Evolutionary conservation across 345 rosid species (phyloP).

Genomic region (Hibiscus syriacus): DNA sequence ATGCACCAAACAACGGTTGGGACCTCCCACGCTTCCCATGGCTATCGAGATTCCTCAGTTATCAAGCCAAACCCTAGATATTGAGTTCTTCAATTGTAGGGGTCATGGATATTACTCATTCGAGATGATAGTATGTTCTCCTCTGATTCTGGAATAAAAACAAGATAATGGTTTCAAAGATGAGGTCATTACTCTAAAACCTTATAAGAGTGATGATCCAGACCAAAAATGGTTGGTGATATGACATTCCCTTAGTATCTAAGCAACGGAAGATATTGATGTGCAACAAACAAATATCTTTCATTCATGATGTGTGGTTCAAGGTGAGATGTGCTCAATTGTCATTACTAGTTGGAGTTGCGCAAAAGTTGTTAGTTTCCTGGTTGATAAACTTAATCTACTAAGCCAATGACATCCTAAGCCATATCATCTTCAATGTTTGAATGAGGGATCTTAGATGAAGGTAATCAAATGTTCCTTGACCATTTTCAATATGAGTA

Average conservation of each 20-base stretch:
- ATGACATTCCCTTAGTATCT: background rate
- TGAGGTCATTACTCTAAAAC: too few relatives aligned
- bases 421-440: background rate
- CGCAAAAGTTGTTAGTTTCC: too few relatives aligned
- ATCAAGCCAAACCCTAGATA: background rate
- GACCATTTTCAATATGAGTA: background rate
- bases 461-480: too few relatives aligned
- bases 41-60: too few relatives aligned
- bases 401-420: background rate
- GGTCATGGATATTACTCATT: too few relatives aligned
- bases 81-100: background rate
- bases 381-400: too few relatives aligned
- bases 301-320: background rate
- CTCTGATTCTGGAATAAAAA: too few relatives aligned
- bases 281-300: background rate
- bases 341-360: background rate
- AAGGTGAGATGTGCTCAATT: background rate
- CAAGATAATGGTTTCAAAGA: too few relatives aligned
- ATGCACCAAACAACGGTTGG: background rate
- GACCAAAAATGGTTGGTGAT: background rate
- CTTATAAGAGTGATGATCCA: too few relatives aligned
- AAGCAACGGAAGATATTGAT: too few relatives aligned
- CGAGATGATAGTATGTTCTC: background rate
- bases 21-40: too few relatives aligned
- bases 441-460: background rate